phyloP scores from a whole-genome alignment of 78 protist genomes.

The Neovahlkampfia damariscottae region DNA sequence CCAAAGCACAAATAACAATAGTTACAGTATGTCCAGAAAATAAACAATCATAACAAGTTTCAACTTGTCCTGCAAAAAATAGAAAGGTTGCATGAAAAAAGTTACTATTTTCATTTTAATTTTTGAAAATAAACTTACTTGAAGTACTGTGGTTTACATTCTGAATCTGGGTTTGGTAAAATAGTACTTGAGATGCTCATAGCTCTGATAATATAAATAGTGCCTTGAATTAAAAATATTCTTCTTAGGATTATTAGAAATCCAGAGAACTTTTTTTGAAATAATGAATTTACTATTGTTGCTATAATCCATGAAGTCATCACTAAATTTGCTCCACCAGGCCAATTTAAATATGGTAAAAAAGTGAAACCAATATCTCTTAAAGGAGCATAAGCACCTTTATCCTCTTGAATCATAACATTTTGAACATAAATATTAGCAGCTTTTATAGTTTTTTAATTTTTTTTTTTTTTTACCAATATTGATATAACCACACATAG shows the following conservation, averaged over 20 bases:
- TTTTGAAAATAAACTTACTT: too few species aligned
- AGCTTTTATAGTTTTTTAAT: too few species aligned
- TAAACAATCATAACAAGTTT: background rate
- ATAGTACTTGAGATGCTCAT: background rate
- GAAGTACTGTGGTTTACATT: too few species aligned
- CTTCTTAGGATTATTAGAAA: background rate
- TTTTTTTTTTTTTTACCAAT: too few species aligned
- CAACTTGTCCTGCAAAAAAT: background rate
- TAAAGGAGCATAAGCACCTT: background rate
- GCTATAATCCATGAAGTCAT: too few species aligned
- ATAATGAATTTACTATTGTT: too few species aligned
- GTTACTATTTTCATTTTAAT: background rate
- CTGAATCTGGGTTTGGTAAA: too few species aligned
- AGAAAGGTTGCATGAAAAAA: background rate
- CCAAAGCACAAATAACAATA: background rate
- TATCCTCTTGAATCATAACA: background rate
- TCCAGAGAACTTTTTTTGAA: too few species aligned
- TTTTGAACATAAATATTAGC: background rate
- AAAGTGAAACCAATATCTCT: background rate
- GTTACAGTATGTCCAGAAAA: background rate
- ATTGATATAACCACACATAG: too few species aligned
- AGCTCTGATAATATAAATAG: background rate
- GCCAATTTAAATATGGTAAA: background rate
- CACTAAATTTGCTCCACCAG: too few species aligned
- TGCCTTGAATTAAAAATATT: background rate